phyloP scores from a whole-genome alignment of 768 basidiomycete genomes.

The Astraeus odoratus region DNA sequence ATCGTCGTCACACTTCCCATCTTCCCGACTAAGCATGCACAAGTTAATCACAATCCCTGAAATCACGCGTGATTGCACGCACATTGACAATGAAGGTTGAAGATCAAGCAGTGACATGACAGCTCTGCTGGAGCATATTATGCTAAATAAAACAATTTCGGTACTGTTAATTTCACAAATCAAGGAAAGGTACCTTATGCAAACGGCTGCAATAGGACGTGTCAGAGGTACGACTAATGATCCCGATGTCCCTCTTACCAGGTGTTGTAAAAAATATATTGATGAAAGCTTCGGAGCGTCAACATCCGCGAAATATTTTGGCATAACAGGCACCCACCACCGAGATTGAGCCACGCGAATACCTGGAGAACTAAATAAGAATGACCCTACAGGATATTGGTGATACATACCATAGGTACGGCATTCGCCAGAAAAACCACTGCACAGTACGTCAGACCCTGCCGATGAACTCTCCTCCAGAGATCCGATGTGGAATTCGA shows the following conservation, averaged over 20 bases:
- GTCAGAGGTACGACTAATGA: neutral
- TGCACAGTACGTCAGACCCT: constrained; percentile 16
- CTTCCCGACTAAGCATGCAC: neutral
- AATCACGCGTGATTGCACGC: too few relatives aligned
- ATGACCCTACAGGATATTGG: neutral
- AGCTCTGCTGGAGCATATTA: neutral
- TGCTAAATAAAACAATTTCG: neutral
- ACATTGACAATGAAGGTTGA: neutral
- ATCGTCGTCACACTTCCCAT: neutral
- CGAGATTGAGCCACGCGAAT: constrained; percentile 2
- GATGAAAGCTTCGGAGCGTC: neutral
- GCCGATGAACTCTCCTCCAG: constrained; percentile 7
- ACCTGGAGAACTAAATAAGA: neutral
- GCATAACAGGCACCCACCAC: neutral
- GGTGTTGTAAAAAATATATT: constrained; percentile 1
- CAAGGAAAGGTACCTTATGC: neutral
- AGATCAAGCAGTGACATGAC: neutral
- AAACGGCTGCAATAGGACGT: neutral
- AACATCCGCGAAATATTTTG: neutral
- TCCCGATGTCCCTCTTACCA: neutral
- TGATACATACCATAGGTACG: neutral
- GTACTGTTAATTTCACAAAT: neutral
- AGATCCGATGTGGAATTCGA: constrained; percentile 6
- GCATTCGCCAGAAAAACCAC: constrained; percentile 14
- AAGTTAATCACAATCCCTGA: too few relatives aligned